These are phyloP conservation scores for Millerozyma miso DNA, from an alignment of 805 yeast species.

Conservation along the genomic window DNA sequence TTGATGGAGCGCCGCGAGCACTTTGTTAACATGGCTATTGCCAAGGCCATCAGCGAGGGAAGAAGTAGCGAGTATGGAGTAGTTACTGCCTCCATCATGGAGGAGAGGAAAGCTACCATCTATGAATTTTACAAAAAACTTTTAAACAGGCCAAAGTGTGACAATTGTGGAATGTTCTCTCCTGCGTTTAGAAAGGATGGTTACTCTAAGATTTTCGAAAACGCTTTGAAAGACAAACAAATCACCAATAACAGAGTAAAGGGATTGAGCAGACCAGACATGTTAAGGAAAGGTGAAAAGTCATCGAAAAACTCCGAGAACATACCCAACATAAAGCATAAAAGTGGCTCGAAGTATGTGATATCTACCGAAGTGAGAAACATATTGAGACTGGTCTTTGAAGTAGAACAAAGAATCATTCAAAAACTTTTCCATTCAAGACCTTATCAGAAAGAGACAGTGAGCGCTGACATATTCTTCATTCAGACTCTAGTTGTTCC, in stretches of 20 bases:
- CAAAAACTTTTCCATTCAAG: slow-evolving; percentile 77
- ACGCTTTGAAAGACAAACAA: slow-evolving; percentile 79
- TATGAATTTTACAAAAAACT: slow-evolving; percentile 73
- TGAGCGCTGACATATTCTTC: slow-evolving; percentile 81
- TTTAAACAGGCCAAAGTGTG: slow-evolving; percentile 81
- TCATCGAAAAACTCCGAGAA: slow-evolving; percentile 13
- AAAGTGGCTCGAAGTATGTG: slow-evolving; percentile 77
- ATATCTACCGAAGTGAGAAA: slow-evolving; percentile 84
- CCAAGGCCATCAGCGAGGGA: slow-evolving; percentile 72
- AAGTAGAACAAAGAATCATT: slow-evolving; percentile 63
- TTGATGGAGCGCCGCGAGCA: slow-evolving; percentile 58
- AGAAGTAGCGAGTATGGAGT: slow-evolving; percentile 63
- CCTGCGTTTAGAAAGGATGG: slow-evolving; percentile 96
- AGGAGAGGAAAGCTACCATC: slow-evolving; percentile 74
- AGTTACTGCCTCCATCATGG: slow-evolving; percentile 78
- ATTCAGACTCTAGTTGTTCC: slow-evolving; percentile 88
- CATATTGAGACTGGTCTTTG: slow-evolving; percentile 70
- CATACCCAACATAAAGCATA: slow-evolving; percentile 53
- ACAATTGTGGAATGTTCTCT: slow-evolving; percentile 92
- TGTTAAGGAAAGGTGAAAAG: slow-evolving; percentile 43
- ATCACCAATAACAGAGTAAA: slow-evolving; percentile 74
- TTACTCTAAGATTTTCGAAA: slow-evolving; percentile 85
- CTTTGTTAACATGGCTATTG: slow-evolving; percentile 68
- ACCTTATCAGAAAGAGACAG: slow-evolving; percentile 50
- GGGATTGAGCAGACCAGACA: slow-evolving; percentile 70